Evolutionary conservation across 139 green algal species (phyloP), one percentile per base, ranked within the genome.

Genomic region (Chlorella sp.): DNA sequence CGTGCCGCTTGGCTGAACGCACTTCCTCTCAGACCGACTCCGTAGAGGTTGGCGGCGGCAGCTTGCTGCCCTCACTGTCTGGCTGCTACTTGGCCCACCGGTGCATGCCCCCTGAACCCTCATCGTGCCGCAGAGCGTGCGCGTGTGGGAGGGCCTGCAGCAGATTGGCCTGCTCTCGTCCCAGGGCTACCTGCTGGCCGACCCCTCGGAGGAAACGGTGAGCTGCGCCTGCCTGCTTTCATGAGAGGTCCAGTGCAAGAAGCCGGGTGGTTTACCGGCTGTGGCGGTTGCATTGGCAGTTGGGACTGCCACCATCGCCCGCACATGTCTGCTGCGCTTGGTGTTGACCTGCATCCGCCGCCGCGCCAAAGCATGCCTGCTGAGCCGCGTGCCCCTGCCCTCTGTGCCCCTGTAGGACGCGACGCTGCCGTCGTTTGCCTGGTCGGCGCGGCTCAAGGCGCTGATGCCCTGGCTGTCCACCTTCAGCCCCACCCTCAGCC

Each of bases 381-480:
- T 65, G 56, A n/a, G n/a, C 56, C 56, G 30, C 64, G 3, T 32
- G 32, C 32, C 34, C 64, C 32, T 70, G 32, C 26, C 17, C 26
- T 34, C 60, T 68, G 1, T 34, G 24, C 26, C 32, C 30, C 32
- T 40, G 76, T 58, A 82, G 76, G 64, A 72, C 76, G 58, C 76
- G 24, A 43, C 30, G 38, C 41, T 62, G 40, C 34, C 75, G 1
- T 62, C 76, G 40, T 82, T 58, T 68, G 38, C 7, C 1, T 82
- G 76, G 76, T 73, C 76, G 7, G 30, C 38, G 34, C 36, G 32
- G 16, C 76, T 82, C 38, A 41, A 82, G 76, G 30, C 41, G 20
- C 40, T 58, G 34, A 64, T 83, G 77, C 77, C 77, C 77, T 83
- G 60, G 58, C 56, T 83, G 58, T 44, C 56, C 56, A 43, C 58